A percentile compares a stretch with the other conserved stretches of the same genome.
phyloP scores from a whole-genome alignment of 2,329 filamentous ascomycete genomes.

The Penicillium sp. region DNA sequence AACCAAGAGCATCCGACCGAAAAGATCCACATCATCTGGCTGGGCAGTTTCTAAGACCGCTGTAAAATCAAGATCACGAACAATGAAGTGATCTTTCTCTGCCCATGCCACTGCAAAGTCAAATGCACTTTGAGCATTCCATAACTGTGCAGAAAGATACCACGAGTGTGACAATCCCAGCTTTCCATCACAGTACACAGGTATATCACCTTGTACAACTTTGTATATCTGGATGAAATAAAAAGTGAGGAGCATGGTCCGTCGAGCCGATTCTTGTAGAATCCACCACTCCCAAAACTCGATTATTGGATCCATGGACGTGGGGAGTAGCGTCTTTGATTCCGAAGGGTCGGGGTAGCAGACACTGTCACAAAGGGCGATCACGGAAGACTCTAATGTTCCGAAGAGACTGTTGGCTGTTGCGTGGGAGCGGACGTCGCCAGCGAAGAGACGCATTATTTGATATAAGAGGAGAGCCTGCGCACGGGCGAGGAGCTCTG shows the following conservation, averaged over 20 bases:
- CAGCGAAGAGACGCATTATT: slow-evolving; percentile 55
- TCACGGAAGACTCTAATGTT: slow-evolving; percentile 24
- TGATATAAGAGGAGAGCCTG: slow-evolving; percentile 56
- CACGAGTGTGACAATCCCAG: slow-evolving; percentile 32
- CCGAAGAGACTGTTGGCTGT: slow-evolving; percentile 42
- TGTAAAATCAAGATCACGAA: slow-evolving; percentile 29
- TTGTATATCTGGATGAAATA: slow-evolving; percentile 43
- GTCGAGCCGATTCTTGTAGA: slow-evolving; percentile 56
- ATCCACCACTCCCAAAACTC: slow-evolving; percentile 56
- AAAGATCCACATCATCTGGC: slow-evolving; percentile 31
- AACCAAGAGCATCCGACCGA: slow-evolving; percentile 34
- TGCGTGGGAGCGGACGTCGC: slow-evolving; percentile 48
- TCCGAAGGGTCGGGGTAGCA: slow-evolving; percentile 21
- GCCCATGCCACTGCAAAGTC: slow-evolving; percentile 35
- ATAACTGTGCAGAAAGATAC: slow-evolving; percentile 34
- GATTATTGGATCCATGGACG: slow-evolving; percentile 46
- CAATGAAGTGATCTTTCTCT: slow-evolving; percentile 29
- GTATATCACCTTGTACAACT: slow-evolving; percentile 21
- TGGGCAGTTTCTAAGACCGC: slow-evolving; percentile 22
- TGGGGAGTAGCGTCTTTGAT: slow-evolving; percentile 14
- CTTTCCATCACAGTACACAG: slow-evolving; percentile 28
- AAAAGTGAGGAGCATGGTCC: slow-evolving; percentile 54
- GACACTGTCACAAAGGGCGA: slow-evolving; percentile 22
- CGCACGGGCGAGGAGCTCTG: slow-evolving; percentile 46
- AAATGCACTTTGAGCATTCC: slow-evolving; percentile 29